A percentile compares a stretch with the other conserved stretches of the same genome.
These are phyloP conservation scores for Fusarium dimerum DNA, from an alignment of 2,329 filamentous ascomycete genomes.

Conservation along the genomic window DNA sequence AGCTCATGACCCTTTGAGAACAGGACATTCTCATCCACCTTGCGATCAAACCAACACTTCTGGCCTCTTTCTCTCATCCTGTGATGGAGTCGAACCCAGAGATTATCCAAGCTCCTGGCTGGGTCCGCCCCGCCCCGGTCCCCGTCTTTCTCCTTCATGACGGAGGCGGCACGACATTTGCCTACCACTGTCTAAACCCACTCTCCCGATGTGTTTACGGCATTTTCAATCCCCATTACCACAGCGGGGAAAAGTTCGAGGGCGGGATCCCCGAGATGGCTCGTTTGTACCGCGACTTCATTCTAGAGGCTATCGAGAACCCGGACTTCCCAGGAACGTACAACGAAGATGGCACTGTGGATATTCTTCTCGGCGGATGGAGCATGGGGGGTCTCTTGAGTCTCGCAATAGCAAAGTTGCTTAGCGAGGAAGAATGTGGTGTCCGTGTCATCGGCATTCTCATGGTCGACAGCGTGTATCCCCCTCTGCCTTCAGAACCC, in stretches of 20 bases:
- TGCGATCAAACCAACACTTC: not conserved
- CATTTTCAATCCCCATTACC: constrained; percentile 56
- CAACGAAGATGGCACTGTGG: constrained; percentile 29
- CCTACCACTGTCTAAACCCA: constrained; percentile 54
- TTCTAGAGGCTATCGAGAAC: constrained; percentile 40
- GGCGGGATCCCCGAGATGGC: constrained; percentile 59
- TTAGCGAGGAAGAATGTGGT: constrained; percentile 38
- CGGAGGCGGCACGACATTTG: constrained; percentile 60
- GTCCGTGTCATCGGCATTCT: constrained; percentile 51
- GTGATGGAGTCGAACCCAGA: constrained; percentile 34
- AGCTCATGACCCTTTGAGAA: not conserved
- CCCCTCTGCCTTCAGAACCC: constrained; percentile 15
- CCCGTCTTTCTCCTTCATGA: constrained; percentile 61
- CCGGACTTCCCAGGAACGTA: constrained; percentile 30
- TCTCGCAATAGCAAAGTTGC: constrained; percentile 49
- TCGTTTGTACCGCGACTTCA: constrained; percentile 47
- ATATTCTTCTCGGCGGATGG: constrained; percentile 57
- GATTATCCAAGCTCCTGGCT: constrained; percentile 37
- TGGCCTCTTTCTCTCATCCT: not conserved
- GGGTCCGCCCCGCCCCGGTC: constrained; percentile 30
- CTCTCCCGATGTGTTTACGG: constrained; percentile 53
- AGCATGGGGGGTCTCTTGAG: constrained; percentile 55
- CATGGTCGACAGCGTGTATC: constrained; percentile 53
- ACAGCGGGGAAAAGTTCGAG: constrained; percentile 46
- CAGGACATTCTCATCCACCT: not conserved